Base-by-base conservation (phyloP, 441 rosid genomes). In the Hypseocharis bilobata region DNA sequence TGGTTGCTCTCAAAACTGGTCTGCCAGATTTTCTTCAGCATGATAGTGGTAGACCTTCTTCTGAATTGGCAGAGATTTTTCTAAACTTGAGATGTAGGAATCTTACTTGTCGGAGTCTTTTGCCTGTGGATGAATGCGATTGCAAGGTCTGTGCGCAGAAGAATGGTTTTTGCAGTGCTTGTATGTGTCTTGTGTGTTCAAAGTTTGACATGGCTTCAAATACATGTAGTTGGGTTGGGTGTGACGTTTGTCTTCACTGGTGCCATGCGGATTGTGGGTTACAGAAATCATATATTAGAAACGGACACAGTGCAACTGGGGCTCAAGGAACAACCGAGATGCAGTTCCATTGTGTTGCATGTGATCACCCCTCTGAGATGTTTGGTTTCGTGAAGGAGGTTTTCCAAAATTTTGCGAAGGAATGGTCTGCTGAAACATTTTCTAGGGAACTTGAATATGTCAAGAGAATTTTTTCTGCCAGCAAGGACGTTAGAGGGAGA, bases 181-280 rank as follows among this genome's bases (percentile, higher is more conserved):
- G 99, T 70, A 94, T 89, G 99, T 94, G 99, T 77, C 96, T 94
- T 42, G 81, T 94, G 65, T 94, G 99, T 74, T 85, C 89, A 23
- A 91, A 85, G 72, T 94, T 91, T 76, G 99, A 94, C 78, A 80
- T 84, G 96, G 97, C 97, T 34, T 82, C 87, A 34, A 88, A 94
- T 73, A 94, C 99, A 4, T 94, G 99, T 78, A 85, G 96, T 76
- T 94, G 99, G 99, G 89, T 94, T 57, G 99, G 99, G 55, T 94
- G 99, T 80, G 99, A 94, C 75, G 85, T 88, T 56, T 94, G 99
- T 75, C 89, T 91, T 65, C 99, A 94, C 69, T 94, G 96, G 96
- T 91, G 96, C 75, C 99, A 94, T 77, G 84, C 83, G 36, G 99
- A 91, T 65, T 94, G 99, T 78, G 99, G 86, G 38, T 74, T 94